Base-by-base conservation (phyloP, 2,329 filamentous ascomycete species). In the Chrysoporthe deuterocubensis region DNA sequence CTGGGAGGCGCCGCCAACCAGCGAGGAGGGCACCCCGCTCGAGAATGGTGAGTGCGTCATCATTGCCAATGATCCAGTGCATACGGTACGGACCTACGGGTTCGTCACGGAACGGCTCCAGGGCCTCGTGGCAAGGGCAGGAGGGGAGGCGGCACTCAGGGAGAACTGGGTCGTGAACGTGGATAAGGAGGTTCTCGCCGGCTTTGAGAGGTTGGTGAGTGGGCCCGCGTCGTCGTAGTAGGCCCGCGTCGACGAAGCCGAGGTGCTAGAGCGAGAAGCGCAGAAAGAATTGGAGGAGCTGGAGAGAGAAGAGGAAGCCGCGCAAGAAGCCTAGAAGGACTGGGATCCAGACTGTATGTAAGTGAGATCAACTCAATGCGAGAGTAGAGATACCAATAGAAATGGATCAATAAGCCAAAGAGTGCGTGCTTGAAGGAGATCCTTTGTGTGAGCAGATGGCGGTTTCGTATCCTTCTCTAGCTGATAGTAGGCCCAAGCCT, bases 81-180 rank as follows among this genome's bases (percentile, higher is more conserved):
- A 92, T 73, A 87, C 82, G 0, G 82, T 93, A 37, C 85, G 89
- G 60, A 83, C 89, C 1, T 86, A 89, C 60, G 78, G 82, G 1
- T 94, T 91, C 76, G 84, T 94, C 2, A 84, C 84, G 72, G 83
- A 87, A 70, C 85, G 88, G 64, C 75, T 96, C 44, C 82, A 86
- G 66, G 81, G 83, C 16, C 79, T 90, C 5, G 85, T 94, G 26
- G 80, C 81, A 62, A 80, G 82, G 4, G 83, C 83, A 4, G 92
- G 92, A 1, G 91, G 91, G 0, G 85, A 90, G 72, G 82, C 86
- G 62, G 79, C 76, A 3, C 95, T 96, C 76, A 84, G 90, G 75
- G 83, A 87, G 66, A 84, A 90, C 62, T 94, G 90, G 87, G 78
- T 89, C 16, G 83, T 83, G n/a, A 92, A 94, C 70, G 91, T 96